Conservation (phyloP, 371 early-diverging fungal species). For the Dinochytrium kinnereticum region DNA sequence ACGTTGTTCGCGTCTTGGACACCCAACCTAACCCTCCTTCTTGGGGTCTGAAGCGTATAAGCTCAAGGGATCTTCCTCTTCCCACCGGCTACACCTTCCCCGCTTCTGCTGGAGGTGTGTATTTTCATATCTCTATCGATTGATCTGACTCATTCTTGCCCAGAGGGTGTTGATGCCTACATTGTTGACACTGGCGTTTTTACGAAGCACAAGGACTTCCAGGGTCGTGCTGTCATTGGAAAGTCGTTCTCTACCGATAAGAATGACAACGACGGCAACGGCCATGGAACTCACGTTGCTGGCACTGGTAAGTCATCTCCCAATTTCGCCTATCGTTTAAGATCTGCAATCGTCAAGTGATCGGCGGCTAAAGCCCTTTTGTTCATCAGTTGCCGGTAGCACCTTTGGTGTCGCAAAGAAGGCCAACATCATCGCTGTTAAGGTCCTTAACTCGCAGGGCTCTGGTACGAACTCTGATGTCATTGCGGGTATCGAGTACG, state of each 20-base stretch:
- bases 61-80: slow-evolving; percentile 2
- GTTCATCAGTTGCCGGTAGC: slow-evolving; percentile 80
- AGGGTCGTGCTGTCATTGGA: slow-evolving; percentile 19
- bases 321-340: too few relatives aligned
- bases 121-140: background rate
- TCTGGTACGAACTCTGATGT: slow-evolving; percentile 69
- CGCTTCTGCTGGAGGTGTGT: slow-evolving; percentile 40
- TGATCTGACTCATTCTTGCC: background rate
- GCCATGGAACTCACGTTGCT: slow-evolving; percentile 67
- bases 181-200: slow-evolving; percentile 24
- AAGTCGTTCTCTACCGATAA: slow-evolving; percentile 17
- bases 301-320: slow-evolving; percentile 28
- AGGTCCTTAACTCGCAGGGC: slow-evolving; percentile 75
- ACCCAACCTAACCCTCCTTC: slow-evolving; percentile 13
- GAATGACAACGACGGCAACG: slow-evolving; percentile 23
- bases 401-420: slow-evolving; percentile 90
- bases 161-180: slow-evolving; percentile 18
- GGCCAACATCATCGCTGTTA: slow-evolving; percentile 79
- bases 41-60: slow-evolving; percentile 15
- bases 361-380: too few relatives aligned
- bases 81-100: slow-evolving; percentile 5
- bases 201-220: slow-evolving; percentile 22
- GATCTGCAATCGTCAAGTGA: too few relatives aligned
- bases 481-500: slow-evolving; percentile 77
- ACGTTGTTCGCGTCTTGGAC: slow-evolving; percentile 22